Conservation (phyloP, 2,329 filamentous ascomycete genomes). For the Amesomyces nigricolor region DNA sequence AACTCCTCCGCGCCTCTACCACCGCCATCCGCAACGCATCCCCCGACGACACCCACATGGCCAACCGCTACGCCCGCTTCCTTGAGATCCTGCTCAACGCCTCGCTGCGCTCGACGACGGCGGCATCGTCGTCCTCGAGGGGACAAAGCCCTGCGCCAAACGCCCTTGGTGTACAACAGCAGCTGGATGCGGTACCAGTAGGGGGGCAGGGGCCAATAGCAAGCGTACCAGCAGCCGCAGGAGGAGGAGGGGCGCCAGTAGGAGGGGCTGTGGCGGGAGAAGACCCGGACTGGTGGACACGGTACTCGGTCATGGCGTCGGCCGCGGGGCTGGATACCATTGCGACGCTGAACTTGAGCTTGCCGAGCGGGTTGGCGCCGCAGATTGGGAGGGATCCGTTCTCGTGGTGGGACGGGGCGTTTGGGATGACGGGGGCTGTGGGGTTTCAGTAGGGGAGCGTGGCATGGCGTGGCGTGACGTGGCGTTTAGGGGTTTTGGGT, state of each 20-base stretch:
- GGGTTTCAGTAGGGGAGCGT: background rate
- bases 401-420: background rate
- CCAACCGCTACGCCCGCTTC: background rate
- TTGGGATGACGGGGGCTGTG: background rate
- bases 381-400: background rate
- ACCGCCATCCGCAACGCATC: background rate
- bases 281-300: background rate
- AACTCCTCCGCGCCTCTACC: slow-evolving; percentile 1
- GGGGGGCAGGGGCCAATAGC: too few species aligned
- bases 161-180: too few species aligned
- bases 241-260: background rate
- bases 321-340: background rate
- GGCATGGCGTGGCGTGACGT: too few species aligned
- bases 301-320: background rate
- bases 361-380: background rate
- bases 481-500: too few species aligned
- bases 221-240: background rate
- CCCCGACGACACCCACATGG: background rate
- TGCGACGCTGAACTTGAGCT: background rate
- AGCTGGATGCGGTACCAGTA: too few species aligned
- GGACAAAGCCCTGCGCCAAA: background rate
- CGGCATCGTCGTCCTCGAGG: background rate
- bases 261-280: background rate
- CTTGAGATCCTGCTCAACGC: background rate
- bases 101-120: background rate